Evolutionary conservation across 78 protist genomes (phyloP).

Genomic region (Anaeramoeba flamelloides): DNA sequence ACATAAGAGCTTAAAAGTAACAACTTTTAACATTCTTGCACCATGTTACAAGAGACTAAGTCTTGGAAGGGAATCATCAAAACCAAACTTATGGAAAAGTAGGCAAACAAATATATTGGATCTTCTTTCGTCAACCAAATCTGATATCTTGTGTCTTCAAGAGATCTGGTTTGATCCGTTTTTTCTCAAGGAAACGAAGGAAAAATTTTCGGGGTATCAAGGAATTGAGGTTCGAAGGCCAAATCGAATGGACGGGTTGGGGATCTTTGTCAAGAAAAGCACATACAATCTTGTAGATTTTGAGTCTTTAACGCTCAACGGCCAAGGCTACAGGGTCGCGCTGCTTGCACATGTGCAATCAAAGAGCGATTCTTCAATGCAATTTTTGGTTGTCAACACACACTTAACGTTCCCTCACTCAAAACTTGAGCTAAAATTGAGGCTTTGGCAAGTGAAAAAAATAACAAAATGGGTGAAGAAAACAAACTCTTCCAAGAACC

Average conservation of each 20-base stretch:
- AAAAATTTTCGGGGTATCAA: neutral
- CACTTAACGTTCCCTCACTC: neutral
- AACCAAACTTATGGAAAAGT: neutral
- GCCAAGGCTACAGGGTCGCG: neutral
- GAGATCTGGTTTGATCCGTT: neutral
- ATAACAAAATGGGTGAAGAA: neutral
- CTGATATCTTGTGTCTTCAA: neutral
- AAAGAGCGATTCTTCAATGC: neutral
- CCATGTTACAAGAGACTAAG: neutral
- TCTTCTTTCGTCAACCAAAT: neutral
- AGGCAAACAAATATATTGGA: neutral
- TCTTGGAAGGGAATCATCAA: neutral
- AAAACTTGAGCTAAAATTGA: neutral
- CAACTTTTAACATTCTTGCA: neutral
- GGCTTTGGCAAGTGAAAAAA: neutral
- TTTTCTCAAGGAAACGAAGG: neutral
- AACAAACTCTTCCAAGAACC: neutral
- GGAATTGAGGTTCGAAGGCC: neutral
- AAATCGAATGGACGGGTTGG: neutral
- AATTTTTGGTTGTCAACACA: neutral
- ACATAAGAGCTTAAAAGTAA: no score
- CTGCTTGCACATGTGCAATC: neutral
- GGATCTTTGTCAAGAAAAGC: neutral
- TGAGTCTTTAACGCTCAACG: neutral
- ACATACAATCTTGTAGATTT: neutral